Evolutionary conservation across 768 basidiomycete species (phyloP).

Genomic region (Amanita exitialis): DNA sequence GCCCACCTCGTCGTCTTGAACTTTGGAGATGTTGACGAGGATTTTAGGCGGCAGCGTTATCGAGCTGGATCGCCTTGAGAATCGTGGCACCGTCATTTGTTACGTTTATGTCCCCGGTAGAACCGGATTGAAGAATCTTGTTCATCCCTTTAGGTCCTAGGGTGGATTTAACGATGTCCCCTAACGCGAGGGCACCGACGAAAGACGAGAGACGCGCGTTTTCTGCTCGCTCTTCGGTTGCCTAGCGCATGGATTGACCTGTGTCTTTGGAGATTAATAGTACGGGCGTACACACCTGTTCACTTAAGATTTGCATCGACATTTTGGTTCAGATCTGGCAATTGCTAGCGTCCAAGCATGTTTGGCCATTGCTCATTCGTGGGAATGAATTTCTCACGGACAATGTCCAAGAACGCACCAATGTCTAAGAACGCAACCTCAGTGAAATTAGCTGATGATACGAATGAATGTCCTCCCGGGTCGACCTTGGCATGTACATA

Average conservation of each 20-base stretch:
- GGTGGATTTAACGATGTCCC: constrained; percentile 97
- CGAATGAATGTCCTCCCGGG: too few relatives aligned
- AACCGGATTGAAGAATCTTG: constrained; percentile 93
- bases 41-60: constrained; percentile 99
- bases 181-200: constrained; percentile 93
- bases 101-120: constrained; percentile 87
- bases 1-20: constrained; percentile 99
- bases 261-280: not conserved
- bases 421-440: too few relatives aligned
- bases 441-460: too few relatives aligned
- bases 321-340: constrained; percentile 10
- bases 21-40: constrained; percentile 98
- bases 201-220: constrained; percentile 97
- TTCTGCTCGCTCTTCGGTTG: constrained; percentile 92
- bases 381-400: too few relatives aligned
- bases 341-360: too few relatives aligned
- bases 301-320: constrained; percentile 20
- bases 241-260: constrained; percentile 25
- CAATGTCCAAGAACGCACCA: too few relatives aligned
- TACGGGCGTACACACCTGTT: constrained; percentile 11
- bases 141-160: constrained; percentile 99
- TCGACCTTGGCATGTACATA: too few relatives aligned
- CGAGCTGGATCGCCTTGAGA: constrained; percentile 92
- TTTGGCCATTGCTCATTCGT: too few relatives aligned
- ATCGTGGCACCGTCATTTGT: constrained; percentile 99